A percentile compares a stretch with the other conserved stretches of the same genome.
Conservation (phyloP, 306 rosid species). For the Neltuma alba region DNA sequence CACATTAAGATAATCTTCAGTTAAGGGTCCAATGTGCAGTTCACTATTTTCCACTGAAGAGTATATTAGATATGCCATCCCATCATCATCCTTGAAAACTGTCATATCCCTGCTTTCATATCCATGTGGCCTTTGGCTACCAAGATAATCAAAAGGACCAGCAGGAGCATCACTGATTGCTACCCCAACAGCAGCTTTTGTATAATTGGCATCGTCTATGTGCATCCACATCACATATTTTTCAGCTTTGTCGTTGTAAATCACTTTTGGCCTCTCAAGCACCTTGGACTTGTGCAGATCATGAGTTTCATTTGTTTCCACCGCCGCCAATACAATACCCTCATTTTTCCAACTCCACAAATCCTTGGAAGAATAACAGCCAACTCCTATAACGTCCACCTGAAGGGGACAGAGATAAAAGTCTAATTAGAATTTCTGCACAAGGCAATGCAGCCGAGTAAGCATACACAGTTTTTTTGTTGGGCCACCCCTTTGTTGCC, state of each 20-base stretch:
- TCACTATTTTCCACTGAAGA: constrained; percentile 87
- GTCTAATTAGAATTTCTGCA: not conserved
- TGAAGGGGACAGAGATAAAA: constrained; percentile 29
- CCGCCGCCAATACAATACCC: constrained; percentile 82
- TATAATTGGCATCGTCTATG: constrained; percentile 83
- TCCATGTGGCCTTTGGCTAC: constrained; percentile 86
- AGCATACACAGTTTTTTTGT: not conserved
- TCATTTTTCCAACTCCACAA: constrained; percentile 93
- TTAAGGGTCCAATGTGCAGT: constrained; percentile 79
- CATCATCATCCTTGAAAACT: constrained; percentile 85
- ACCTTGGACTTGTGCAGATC: constrained; percentile 87
- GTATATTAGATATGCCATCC: constrained; percentile 77
- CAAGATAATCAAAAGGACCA: constrained; percentile 82
- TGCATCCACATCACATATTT: constrained; percentile 99
- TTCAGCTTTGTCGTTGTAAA: constrained; percentile 74
- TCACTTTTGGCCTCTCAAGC: constrained; percentile 95
- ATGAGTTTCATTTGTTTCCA: constrained; percentile 68
- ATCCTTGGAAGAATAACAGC: constrained; percentile 95
- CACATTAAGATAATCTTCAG: constrained; percentile 73
- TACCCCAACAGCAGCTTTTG: constrained; percentile 82
- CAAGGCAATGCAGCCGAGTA: constrained; percentile 21
- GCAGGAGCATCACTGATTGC: constrained; percentile 77
- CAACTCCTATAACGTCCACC: constrained; percentile 97
- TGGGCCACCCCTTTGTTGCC: not conserved
- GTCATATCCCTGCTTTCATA: constrained; percentile 94